A percentile compares a stretch with the other conserved stretches of the same genome.
Conservation (phyloP, 192 early-diverging fungal genomes). For the Podila epicladia region DNA sequence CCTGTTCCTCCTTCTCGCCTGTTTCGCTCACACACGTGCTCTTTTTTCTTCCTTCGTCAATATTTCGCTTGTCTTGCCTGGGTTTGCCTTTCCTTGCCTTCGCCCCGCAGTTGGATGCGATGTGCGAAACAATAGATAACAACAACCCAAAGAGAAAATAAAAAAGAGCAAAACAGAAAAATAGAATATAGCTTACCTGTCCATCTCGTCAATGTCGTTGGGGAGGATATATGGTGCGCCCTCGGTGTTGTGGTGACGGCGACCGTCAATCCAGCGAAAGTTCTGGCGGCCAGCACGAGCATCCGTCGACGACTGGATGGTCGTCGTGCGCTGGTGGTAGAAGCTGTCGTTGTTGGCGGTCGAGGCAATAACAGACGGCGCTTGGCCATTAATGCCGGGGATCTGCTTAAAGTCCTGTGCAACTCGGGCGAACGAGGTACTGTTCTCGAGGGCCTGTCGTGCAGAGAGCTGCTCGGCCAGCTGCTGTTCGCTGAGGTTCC, state of each 20-base stretch:
- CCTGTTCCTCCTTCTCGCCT: background rate
- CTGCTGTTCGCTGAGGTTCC: constrained; percentile 48
- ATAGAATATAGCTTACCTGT: constrained; percentile 32
- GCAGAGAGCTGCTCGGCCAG: constrained; percentile 32
- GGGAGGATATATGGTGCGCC: constrained; percentile 55
- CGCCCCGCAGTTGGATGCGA: no score
- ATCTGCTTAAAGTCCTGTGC: constrained; percentile 35
- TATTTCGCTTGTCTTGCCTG: no score
- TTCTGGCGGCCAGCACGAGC: constrained; percentile 20
- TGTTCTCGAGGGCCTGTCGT: constrained; percentile 32
- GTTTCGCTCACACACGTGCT: background rate
- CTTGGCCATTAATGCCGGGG: constrained; percentile 36
- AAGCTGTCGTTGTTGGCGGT: constrained; percentile 50
- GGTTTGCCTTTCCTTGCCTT: no score
- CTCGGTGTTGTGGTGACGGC: constrained; percentile 52
- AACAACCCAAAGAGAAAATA: no score
- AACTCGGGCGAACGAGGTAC: constrained; percentile 10
- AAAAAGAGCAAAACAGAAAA: constrained; percentile 6
- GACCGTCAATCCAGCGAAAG: constrained; percentile 48
- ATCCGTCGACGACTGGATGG: constrained; percentile 16
- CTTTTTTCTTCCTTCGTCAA: background rate
- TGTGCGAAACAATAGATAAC: no score
- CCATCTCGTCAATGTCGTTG: constrained; percentile 59
- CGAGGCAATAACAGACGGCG: constrained; percentile 40
- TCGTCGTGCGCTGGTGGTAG: constrained; percentile 33